Base-by-base conservation (phyloP, 1,284 basidiomycete genomes). In the Mycosarcoma mackinlayi region DNA sequence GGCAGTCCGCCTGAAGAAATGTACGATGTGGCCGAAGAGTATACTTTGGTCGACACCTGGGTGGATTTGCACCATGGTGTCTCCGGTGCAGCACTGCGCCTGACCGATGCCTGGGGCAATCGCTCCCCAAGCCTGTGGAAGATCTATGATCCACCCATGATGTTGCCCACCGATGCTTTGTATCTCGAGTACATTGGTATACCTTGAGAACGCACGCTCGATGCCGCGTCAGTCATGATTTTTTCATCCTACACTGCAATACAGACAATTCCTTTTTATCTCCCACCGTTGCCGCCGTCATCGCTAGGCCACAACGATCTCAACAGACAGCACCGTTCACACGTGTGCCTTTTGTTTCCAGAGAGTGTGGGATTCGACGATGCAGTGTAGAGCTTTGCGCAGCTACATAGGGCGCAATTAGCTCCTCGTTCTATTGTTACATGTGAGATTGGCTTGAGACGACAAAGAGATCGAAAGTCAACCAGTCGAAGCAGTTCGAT, bases 101-200 rank as follows among this genome's bases (percentile, higher is more conserved):
- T 67, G 14, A 67, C 63, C 8, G 69, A 72, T 25, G 57, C 63
- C 1, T 72, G 63, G 58, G 63, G 63, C 10, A 63, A 66, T 41
- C 45, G 57, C 4, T 67, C 69, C 10, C 63, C 69, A 10, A 54
- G 41, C 18, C 16, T 67, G 58, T 79, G 61, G 59, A 74, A 78
- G 63, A 58, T 61, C 42, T 76, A 73, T 56, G 74, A 79, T 44
- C 77, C 77, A 13, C 77, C 77, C 28, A 67, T 75, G 68, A 79
- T 79, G 77, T 56, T 79, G 3, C 77, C 77, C 35, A 78, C 74
- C 27, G 60, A 73, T 10, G 59, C 64, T 9, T 42, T 79, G 5
- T 69, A 76, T 25, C 44, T 75, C 40, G 67, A 74, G 52, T 69
- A 75, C 53, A 57, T 68, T 18, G 51, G 68, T 30, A 61, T 71